Evolutionary conservation across 2,329 filamentous ascomycete species (phyloP), one percentile per base, ranked within the genome.

Genomic region (Elsinoe fawcettii): DNA sequence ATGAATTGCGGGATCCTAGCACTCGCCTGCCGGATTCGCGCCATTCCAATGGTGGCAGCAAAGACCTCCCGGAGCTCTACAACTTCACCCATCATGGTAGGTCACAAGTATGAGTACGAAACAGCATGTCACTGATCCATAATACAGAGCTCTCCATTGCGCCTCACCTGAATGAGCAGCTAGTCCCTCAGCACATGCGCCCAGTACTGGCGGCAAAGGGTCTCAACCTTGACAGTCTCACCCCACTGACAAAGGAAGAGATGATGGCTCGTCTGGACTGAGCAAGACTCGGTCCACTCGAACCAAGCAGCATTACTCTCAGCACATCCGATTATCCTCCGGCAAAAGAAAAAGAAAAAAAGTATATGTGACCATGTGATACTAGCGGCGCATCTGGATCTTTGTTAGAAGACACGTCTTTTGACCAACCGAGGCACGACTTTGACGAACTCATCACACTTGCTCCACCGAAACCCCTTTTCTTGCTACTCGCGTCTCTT

Each of bases 221-320:
- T 12, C 81, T 99, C 64, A 91, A 97, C 71, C 90, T 96, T 68
- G 90, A 96, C 74, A 91, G 91, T 73, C 88, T 99, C 74, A 90
- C 85, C 66, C 92, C 92, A 46, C 80, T 99, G 77, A 78, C 87
- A 68, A 95, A 90, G 79, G 87, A 93, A 68, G 90, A 96, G 73
- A 97, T 99, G 93, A 89, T 96, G 77, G 93, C 93, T 59, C 90
- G 91, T 74, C 80, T 99, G 74, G 93, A 99, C 76, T 99, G 77
- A 75, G 71, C 36, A 34, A 14, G 53, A 53, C 46, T n/a, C 46
- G 18, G 51, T 54, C 51, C 51, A 39, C 9, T 55, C 37, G 3
- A 37, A 34, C 54, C 49, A 30, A 53, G 18, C 32, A 39, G 14
- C 49, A 20, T 23, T 22, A 53, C 20, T 53, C 16, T 14, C 18